phyloP scores from a whole-genome alignment of 2,329 filamentous ascomycete species.

The Nemania sp. region DNA sequence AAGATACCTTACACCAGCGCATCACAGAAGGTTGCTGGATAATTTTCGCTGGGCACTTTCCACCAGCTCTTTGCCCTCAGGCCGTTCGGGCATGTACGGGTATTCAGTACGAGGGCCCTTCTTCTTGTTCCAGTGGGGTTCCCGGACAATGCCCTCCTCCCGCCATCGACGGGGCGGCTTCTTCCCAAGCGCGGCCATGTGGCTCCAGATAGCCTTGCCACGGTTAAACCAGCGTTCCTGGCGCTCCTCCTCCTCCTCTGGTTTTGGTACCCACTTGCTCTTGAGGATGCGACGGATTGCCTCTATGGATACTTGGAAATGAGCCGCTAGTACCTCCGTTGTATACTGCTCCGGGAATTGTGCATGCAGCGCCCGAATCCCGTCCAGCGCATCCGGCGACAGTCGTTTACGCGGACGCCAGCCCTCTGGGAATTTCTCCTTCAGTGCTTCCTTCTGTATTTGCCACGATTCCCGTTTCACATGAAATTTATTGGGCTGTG shows the following conservation, averaged over 20 bases:
- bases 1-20: background rate
- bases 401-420: constrained; percentile 89
- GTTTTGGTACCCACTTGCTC: constrained; percentile 76
- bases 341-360: constrained; percentile 83
- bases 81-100: constrained; percentile 43
- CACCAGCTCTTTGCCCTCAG: constrained; percentile 43
- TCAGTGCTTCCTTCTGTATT: constrained; percentile 78
- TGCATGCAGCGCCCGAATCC: constrained; percentile 83
- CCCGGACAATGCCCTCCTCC: constrained; percentile 62
- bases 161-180: constrained; percentile 73
- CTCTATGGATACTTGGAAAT: constrained; percentile 90
- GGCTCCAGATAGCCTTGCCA: constrained; percentile 69
- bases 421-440: constrained; percentile 81
- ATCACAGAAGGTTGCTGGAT: constrained; percentile 46
- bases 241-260: constrained; percentile 67
- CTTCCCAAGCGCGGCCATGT: constrained; percentile 69
- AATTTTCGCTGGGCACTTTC: constrained; percentile 48
- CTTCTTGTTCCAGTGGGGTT: constrained; percentile 57
- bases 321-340: constrained; percentile 76
- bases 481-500: constrained; percentile 5
- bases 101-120: constrained; percentile 47
- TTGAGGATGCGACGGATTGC: constrained; percentile 88
- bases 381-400: constrained; percentile 91
- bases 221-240: constrained; percentile 72
- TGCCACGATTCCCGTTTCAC: constrained; percentile 70